phyloP scores from a whole-genome alignment of 139 green algal genomes.

The Diplosphaera chodatii region DNA sequence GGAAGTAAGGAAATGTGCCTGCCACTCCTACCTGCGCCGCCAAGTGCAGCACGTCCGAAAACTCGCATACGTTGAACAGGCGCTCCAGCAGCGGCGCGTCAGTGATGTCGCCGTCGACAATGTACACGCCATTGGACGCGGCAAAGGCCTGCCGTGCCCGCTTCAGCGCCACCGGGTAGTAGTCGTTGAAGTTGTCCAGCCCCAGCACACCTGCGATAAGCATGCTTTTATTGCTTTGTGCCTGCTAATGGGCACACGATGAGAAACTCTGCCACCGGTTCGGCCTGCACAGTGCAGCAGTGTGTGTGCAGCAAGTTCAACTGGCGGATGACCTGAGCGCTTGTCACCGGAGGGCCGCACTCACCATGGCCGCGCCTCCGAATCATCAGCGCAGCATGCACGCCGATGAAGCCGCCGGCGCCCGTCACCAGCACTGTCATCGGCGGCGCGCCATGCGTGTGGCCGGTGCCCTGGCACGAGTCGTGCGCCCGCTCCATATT shows the following conservation, averaged over 20 bases:
- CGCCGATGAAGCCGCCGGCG: conserved; percentile 71
- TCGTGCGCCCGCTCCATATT: neutral
- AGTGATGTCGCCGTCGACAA: conserved; percentile 63
- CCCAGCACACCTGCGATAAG: conserved; percentile 61
- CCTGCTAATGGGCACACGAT: no score
- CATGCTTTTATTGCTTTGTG: no score
- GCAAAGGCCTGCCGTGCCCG: conserved; percentile 35
- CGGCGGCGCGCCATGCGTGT: neutral
- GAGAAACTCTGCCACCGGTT: no score
- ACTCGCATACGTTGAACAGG: conserved; percentile 52
- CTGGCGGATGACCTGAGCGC: no score
- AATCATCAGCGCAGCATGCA: conserved; percentile 41
- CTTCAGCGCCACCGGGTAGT: conserved; percentile 70
- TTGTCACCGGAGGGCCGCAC: neutral
- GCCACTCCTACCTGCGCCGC: conserved; percentile 33
- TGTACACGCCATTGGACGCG: conserved; percentile 26
- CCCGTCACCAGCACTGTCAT: conserved; percentile 45
- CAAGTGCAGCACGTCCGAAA: conserved; percentile 75
- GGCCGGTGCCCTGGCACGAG: conserved; percentile 4
- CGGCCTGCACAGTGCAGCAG: no score
- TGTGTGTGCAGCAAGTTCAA: no score
- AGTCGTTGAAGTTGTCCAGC: conserved; percentile 84
- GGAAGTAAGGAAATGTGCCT: no score
- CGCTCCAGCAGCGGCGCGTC: conserved; percentile 39
- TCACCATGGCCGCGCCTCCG: conserved; percentile 28